These are phyloP conservation scores for Hippophae tibetana DNA, from an alignment of 306 rosid species.

Conservation along the genomic window DNA sequence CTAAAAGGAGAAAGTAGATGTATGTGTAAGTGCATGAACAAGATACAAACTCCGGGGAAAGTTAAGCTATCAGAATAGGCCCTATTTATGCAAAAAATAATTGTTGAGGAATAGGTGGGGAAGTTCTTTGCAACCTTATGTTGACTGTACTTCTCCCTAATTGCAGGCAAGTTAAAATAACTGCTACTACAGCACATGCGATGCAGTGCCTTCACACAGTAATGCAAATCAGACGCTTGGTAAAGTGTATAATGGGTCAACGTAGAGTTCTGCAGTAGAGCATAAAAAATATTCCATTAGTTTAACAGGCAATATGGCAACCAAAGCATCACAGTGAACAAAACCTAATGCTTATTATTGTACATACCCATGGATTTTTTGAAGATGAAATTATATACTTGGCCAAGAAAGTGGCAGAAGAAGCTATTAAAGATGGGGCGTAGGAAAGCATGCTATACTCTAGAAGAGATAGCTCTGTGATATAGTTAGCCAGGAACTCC, in stretches of 20 bases:
- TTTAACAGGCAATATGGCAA: constrained; percentile 7
- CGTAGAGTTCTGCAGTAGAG: constrained; percentile 42
- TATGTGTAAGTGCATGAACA: too few species aligned
- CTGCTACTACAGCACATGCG: constrained; percentile 35
- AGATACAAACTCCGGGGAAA: too few species aligned
- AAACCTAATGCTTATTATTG: constrained; percentile 2
- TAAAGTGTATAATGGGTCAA: constrained; percentile 58
- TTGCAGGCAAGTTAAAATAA: constrained; percentile 40
- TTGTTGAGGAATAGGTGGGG: background rate
- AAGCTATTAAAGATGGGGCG: constrained; percentile 53
- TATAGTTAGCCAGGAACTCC: constrained; percentile 48
- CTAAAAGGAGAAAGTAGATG: too few species aligned
- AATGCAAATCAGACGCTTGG: constrained; percentile 53
- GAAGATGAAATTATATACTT: constrained; percentile 40
- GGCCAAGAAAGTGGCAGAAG: constrained; percentile 63
- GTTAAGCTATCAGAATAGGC: too few species aligned
- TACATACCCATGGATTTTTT: constrained; percentile 57
- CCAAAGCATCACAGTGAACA: background rate
- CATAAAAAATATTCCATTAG: constrained; percentile 4
- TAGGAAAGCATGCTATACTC: constrained; percentile 44
- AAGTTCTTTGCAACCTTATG: constrained; percentile 38
- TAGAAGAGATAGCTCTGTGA: constrained; percentile 47
- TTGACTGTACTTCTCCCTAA: constrained; percentile 60
- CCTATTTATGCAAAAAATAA: too few species aligned
- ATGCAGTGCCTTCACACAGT: constrained; percentile 61